Base-by-base conservation (phyloP, 345 rosid species). In the Salix udensis region DNA sequence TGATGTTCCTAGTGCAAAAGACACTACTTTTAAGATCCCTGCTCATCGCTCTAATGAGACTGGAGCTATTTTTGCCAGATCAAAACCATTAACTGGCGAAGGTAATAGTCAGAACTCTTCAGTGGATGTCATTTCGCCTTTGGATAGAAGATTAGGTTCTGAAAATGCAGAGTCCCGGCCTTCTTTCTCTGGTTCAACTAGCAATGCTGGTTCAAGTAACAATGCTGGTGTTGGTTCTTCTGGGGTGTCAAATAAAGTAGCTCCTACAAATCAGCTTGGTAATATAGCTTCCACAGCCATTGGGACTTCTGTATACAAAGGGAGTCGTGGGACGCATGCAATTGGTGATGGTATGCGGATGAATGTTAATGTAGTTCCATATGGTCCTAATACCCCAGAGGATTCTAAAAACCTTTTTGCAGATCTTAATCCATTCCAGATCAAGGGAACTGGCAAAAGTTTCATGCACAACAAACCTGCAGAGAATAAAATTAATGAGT, bases 351-450 rank as follows among this genome's bases (percentile, higher is more conserved):
- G 88, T 80, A 52, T 78, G 79, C 85, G 94, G 84, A 90, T 85
- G 84, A 91, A 95, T 75, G 78, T 88, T 75, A 94, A 92, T 88
- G 83, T 90, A 61, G 87, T 86, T 77, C 96, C 98, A 18, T 87
- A 87, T 84, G 82, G 82, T 76, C 96, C 90, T 80, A 92, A 76
- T 81, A 82, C 74, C 75, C 76, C 85, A 65, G 97, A 94, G 70
- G 99, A 96, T 79, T 79, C 90, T 4, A 89, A 75, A 75, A 88
- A 84, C 80, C 98, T 90, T 81, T 96, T 96, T 67, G 93, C 97
- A 78, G 99, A 96, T 84, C 97, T 92, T 77, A 91, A 94, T 82
- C 99, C 97, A 28, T 91, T 96, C 79, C 97, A 91, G 79, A 88
- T 87, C 44, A 94, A 94, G 86, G 97, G 97, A 82, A 82, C 88